Evolutionary conservation across 345 rosid species (phyloP).

Genomic region (Arabidopsis suecica): DNA sequence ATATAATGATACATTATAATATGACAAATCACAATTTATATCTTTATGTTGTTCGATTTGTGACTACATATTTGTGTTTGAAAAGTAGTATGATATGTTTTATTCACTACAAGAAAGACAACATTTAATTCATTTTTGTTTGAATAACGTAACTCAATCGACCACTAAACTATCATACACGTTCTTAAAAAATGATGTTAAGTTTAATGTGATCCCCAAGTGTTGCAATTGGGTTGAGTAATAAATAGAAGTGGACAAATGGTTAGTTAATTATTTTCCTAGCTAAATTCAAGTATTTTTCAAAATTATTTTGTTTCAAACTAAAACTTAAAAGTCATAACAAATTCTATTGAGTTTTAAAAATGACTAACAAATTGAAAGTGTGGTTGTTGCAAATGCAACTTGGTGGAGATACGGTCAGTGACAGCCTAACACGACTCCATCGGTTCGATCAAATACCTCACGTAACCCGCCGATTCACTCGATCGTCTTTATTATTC

Average conservation of each 20-base stretch:
- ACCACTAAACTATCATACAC: slow-evolving; percentile 2
- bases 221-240: slow-evolving; percentile 27
- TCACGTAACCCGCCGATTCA: neutral
- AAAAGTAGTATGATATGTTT: too few species aligned
- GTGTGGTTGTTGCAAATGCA: slow-evolving; percentile 40
- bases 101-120: too few species aligned
- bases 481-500: neutral
- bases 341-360: neutral
- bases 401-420: slow-evolving; percentile 30
- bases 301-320: neutral
- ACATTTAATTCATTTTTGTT: neutral
- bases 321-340: neutral
- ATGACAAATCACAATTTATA: too few species aligned
- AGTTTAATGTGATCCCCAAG: slow-evolving; percentile 16
- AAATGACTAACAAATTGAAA: slow-evolving; percentile 12
- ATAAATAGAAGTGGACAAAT: slow-evolving; percentile 16
- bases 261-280: neutral
- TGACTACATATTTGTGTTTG: too few species aligned
- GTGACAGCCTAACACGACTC: slow-evolving; percentile 35
- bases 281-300: neutral
- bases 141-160: slow-evolving; percentile 25
- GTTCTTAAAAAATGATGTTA: slow-evolving; percentile 15
- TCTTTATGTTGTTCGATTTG: too few species aligned
- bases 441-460: slow-evolving; percentile 18
- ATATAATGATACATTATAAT: too few species aligned